Conservation (phyloP, 2,329 filamentous ascomycete genomes). For the Coniochaeta sp. region DNA sequence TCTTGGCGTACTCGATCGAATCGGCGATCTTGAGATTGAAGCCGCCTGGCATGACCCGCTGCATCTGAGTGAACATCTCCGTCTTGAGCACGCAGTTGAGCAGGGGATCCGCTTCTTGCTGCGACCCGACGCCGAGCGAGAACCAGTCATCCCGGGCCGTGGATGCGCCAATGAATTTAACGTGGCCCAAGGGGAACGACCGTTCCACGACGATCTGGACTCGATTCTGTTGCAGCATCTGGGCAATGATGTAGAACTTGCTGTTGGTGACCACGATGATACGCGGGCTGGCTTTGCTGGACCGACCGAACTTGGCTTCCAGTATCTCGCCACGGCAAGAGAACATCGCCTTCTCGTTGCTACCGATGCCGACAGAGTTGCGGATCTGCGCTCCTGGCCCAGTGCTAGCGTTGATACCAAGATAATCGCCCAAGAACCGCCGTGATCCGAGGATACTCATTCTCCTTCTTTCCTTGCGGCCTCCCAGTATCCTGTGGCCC, state of each 20-base stretch:
- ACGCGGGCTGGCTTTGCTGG: conserved; percentile 85
- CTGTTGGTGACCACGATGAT: conserved; percentile 77
- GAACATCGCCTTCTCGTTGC: conserved; percentile 73
- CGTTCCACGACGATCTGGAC: conserved; percentile 75
- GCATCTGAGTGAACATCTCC: conserved; percentile 90
- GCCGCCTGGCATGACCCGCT: conserved; percentile 69
- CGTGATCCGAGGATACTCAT: conserved; percentile 89
- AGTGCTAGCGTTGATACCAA: conserved; percentile 74
- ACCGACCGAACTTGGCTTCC: conserved; percentile 92
- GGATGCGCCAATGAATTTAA: conserved; percentile 81
- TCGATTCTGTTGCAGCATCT: conserved; percentile 75
- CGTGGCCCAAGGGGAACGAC: conserved; percentile 73
- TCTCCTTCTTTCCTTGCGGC: conserved; percentile 82
- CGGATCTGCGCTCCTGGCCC: conserved; percentile 79
- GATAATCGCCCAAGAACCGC: conserved; percentile 89
- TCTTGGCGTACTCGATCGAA: conserved; percentile 92
- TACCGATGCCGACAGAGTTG: conserved; percentile 61
- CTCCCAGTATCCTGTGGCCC: conserved; percentile 73
- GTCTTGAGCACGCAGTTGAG: conserved; percentile 94
- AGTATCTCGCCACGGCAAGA: conserved; percentile 87
- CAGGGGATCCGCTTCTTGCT: conserved; percentile 87
- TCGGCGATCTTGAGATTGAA: conserved; percentile 79
- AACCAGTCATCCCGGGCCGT: conserved; percentile 94
- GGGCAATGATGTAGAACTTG: conserved; percentile 84
- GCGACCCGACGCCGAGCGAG: conserved; percentile 80